Conservation (phyloP, 345 rosid species). For the Ceriops tagal region DNA sequence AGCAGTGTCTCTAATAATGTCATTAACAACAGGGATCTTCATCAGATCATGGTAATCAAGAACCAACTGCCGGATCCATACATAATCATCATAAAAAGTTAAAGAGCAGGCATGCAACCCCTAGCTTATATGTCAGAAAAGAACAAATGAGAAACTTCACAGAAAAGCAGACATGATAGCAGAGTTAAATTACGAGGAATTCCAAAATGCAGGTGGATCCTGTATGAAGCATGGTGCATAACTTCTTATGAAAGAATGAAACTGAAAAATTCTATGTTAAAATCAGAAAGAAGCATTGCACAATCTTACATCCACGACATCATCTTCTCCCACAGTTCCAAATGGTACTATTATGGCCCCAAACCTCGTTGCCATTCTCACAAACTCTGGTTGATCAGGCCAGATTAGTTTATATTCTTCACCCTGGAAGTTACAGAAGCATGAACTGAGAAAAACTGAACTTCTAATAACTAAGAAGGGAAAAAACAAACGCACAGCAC, state of each 20-base stretch:
- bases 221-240: no score
- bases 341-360: constrained; percentile 48
- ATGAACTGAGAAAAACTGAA: background rate
- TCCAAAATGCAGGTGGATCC: no score
- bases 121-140: no score
- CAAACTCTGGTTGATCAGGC: constrained; percentile 63
- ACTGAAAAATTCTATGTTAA: no score
- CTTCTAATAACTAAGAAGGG: background rate
- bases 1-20: background rate
- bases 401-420: constrained; percentile 58
- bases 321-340: constrained; percentile 25
- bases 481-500: background rate
- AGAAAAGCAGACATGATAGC: background rate
- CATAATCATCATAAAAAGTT: background rate
- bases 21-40: constrained; percentile 28
- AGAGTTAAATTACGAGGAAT: no score
- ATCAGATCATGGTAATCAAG: constrained; percentile 33
- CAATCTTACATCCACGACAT: constrained; percentile 16
- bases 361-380: constrained; percentile 64
- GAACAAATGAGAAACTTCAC: background rate
- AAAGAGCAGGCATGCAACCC: background rate
- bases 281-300: background rate
- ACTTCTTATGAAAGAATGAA: no score
- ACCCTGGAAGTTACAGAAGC: constrained; percentile 41
- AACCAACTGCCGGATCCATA: constrained; percentile 28